Base-by-base conservation (phyloP, 2,329 filamentous ascomycete genomes). In the Penicillium expansum region DNA sequence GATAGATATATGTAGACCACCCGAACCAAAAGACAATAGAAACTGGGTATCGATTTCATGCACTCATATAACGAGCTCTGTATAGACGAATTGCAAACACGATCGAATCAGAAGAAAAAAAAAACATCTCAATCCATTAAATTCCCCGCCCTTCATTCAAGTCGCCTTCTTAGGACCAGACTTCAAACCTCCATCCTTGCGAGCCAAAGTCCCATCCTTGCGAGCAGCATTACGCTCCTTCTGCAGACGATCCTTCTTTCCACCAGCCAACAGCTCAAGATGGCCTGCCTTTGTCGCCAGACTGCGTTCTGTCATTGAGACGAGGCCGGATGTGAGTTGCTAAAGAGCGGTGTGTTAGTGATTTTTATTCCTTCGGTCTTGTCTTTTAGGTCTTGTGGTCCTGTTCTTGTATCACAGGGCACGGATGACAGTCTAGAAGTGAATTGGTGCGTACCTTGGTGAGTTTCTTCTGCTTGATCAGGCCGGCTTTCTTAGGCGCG, bases 221-320 rank as follows among this genome's bases (percentile, higher is more conserved):
- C 61, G 63, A 11, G 58, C 63, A n/a, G 77, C 75, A 58, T 68
- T 67, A 51, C 69, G 67, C 59, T 67, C 72, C 59, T 70, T 71
- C 58, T 61, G 66, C 65, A 77, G 76, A 64, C 73, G 79, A 58
- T 83, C 80, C 73, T 83, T 87, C 80, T 88, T 89, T 13, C 86
- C 86, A 2, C 86, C 86, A 56, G 79, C 80, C 67, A 90, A 71
- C 67, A 90, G 69, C 72, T 91, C 87, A 67, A 90, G 67, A 79
- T 91, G 87, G 14, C 87, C 88, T 5, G 86, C 87, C 67, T 84
- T 84, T 59, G 84, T 78, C 13, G 86, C 87, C 10, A 90, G 78
- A 60, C 80, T 82, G 59, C 82, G 82, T 69, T 91, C 88, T n/a
- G 87, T 90, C 75, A 84, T 79, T 0, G 81, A 82, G 4, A 82